Evolutionary conservation across 2,329 filamentous ascomycete genomes (phyloP), one percentile per base, ranked within the genome.

Genomic region (Ceratocystis smalleyi): DNA sequence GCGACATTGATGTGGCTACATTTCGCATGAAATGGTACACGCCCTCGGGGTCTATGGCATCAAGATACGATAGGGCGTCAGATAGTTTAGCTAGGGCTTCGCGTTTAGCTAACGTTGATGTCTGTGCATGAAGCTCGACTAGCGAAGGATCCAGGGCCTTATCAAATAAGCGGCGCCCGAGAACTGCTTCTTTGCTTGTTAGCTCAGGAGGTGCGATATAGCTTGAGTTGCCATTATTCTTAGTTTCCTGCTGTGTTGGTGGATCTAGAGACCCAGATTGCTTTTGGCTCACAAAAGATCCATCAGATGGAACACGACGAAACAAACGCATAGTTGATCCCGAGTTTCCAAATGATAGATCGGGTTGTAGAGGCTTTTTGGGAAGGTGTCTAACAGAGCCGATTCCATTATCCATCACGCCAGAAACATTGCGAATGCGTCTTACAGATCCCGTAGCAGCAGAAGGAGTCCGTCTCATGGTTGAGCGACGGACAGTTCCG

Each of bases 251-350:
- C 15, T 57, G 27, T 35, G 15, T 30, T 57, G 54, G 17, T 1
- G 82, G 81, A 35, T 77, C 75, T 4, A 76, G 74, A 1, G 75
- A 75, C 43, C 30, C 62, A 6, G 57, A 35, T 15, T 45, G 54
- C 24, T 40, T 40, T 40, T 66, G 65, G 19, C 59, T 59, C 7
- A 19, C 47, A 5, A 74, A 77, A 24, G 78, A 83, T 69, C 79
- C 78, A 70, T 89, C 88, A 0, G 91, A 94, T 0, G 81, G 81
- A 0, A 95, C 90, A 27, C 92, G 84, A 68, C 89, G 88, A 77
- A 96, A 97, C 62, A 95, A 86, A 64, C 91, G 86, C 69, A 95
- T 89, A 17, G 91, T 96, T 0, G 92, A 96, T 1, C 89, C 89
- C 6, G 86, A 88, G 74, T 97, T 97, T 62, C 92, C 94, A 75